Evolutionary conservation across 495 filamentous ascomycete genomes (phyloP).

Genomic region (Penicillium parvum): DNA sequence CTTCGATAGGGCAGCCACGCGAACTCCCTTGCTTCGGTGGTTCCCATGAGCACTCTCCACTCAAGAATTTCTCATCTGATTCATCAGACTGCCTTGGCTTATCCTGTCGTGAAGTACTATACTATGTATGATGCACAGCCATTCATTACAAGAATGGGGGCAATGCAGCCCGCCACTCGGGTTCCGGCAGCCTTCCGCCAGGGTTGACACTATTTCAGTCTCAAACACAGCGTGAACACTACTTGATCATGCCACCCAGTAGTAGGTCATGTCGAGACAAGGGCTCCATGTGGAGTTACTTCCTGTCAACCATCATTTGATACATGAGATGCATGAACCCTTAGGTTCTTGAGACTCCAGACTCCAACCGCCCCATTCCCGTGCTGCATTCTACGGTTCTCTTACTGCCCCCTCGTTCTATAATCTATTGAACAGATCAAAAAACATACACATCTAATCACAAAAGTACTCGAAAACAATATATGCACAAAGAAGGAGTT

Average conservation of each 20-base stretch:
- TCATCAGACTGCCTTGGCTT: slow-evolving; percentile 1
- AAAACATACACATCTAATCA: slow-evolving; percentile 17
- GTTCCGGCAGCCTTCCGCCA: too few species aligned
- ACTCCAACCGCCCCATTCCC: slow-evolving; percentile 2
- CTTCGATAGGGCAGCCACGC: slow-evolving; percentile 11
- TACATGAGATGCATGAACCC: too few species aligned
- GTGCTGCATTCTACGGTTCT: slow-evolving; percentile 19
- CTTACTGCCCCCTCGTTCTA: slow-evolving; percentile 8
- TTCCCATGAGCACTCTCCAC: neutral
- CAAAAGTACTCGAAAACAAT: slow-evolving; percentile 16
- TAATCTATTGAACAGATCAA: slow-evolving; percentile 6
- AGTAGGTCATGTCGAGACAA: too few species aligned
- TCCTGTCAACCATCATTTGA: too few species aligned
- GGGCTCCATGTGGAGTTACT: too few species aligned
- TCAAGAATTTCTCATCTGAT: slow-evolving; percentile 15
- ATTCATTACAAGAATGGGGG: neutral
- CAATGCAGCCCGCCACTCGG: neutral
- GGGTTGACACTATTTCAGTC: neutral
- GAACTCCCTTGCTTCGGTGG: slow-evolving; percentile 4
- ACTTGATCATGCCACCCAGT: too few species aligned
- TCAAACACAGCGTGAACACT: neutral
- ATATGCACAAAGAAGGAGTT: slow-evolving; percentile 25
- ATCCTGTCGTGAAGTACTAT: too few species aligned
- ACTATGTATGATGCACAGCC: too few species aligned
- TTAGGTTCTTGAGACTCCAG: neutral